These are phyloP conservation scores for Phoenix dactylifera DNA, from an alignment of 176 grass and related monocot genomes.

Conservation along the genomic window DNA sequence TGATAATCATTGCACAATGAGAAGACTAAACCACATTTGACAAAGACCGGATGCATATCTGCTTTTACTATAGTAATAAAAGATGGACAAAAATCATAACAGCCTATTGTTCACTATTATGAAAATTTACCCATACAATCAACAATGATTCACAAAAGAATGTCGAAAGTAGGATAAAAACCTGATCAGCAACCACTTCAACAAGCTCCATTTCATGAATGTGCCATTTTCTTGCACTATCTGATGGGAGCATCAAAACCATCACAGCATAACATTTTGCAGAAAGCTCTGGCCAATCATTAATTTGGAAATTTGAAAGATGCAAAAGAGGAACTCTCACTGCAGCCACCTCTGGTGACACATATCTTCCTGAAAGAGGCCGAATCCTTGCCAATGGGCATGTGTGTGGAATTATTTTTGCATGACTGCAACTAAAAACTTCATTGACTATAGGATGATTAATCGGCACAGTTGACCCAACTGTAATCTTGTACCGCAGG, in stretches of 20 bases:
- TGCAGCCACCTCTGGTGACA: slow-evolving; percentile 39
- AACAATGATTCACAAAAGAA: background rate
- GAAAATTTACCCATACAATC: background rate
- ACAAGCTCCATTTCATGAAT: slow-evolving; percentile 43
- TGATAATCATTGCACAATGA: too few relatives aligned
- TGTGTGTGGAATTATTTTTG: slow-evolving; percentile 48
- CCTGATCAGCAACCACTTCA: slow-evolving; percentile 55
- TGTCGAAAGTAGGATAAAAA: background rate
- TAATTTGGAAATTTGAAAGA: slow-evolving; percentile 53
- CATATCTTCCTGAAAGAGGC: slow-evolving; percentile 34
- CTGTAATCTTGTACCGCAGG: slow-evolving; percentile 35
- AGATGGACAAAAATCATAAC: too few relatives aligned
- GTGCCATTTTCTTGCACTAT: slow-evolving; percentile 49
- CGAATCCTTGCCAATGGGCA: slow-evolving; percentile 53
- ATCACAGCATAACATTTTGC: slow-evolving; percentile 46
- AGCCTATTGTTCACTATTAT: too few relatives aligned
- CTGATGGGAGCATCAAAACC: slow-evolving; percentile 52
- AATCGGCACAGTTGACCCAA: slow-evolving; percentile 34
- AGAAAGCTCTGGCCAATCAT: slow-evolving; percentile 42
- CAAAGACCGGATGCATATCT: too few relatives aligned
- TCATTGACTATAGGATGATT: slow-evolving; percentile 57
- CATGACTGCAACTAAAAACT: slow-evolving; percentile 48
- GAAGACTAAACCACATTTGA: too few relatives aligned
- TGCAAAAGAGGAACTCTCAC: slow-evolving; percentile 35
- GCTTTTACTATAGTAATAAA: too few relatives aligned